Evolutionary conservation across 2,329 filamentous ascomycete genomes (phyloP).

Genomic region (Cercospora nicotianae): DNA sequence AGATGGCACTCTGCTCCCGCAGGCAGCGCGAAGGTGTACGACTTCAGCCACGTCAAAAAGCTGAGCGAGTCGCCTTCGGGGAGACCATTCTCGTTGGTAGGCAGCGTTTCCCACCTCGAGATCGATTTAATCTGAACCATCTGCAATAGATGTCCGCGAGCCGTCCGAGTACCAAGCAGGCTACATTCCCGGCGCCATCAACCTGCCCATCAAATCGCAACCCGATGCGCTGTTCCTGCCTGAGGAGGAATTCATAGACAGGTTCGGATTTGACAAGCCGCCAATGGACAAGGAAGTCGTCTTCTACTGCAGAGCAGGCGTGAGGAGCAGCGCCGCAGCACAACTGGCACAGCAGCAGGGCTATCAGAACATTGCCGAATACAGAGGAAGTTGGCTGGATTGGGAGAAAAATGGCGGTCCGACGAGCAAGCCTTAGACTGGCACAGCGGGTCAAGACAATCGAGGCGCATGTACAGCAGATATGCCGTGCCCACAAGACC

Average conservation of each 20-base stretch:
- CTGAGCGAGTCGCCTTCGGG: constrained; percentile 38
- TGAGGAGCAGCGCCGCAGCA: constrained; percentile 76
- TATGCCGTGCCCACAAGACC: neutral
- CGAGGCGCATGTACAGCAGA: neutral
- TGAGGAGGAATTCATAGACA: constrained; percentile 76
- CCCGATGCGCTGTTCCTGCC: constrained; percentile 78
- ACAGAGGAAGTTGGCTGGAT: constrained; percentile 75
- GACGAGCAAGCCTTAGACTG: constrained; percentile 39
- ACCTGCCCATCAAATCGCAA: constrained; percentile 74
- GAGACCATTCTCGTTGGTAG: constrained; percentile 37
- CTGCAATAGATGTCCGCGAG: constrained; percentile 65
- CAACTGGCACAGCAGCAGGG: constrained; percentile 74
- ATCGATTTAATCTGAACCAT: neutral
- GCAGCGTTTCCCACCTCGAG: neutral
- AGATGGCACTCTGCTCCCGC: constrained; percentile 42
- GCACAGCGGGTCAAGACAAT: neutral
- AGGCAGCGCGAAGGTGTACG: constrained; percentile 40
- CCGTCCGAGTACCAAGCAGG: constrained; percentile 65
- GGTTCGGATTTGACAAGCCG: constrained; percentile 76
- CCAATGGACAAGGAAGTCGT: constrained; percentile 59
- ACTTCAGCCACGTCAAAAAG: constrained; percentile 44
- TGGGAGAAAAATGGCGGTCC: constrained; percentile 74
- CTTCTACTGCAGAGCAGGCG: constrained; percentile 92
- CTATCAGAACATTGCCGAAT: constrained; percentile 70
- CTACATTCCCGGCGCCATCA: constrained; percentile 76